A percentile compares a stretch with the other conserved stretches of the same genome.
phyloP scores from a whole-genome alignment of 192 early-diverging fungal species.

The Polychytrium aggregatum region DNA sequence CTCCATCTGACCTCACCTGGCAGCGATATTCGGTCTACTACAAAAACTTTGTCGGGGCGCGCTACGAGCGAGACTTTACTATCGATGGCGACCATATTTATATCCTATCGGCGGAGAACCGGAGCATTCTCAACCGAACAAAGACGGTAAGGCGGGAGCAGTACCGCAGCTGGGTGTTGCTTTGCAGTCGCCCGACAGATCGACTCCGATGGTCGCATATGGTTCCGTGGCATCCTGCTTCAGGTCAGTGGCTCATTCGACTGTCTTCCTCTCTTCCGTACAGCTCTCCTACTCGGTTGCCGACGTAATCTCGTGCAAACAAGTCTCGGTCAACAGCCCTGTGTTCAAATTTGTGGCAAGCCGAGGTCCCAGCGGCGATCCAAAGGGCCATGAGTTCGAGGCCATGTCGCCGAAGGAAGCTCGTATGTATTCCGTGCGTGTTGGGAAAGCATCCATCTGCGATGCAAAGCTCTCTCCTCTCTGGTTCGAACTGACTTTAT shows the following conservation, averaged over 20 bases:
- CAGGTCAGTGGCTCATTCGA: background rate
- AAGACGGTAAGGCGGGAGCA: conserved; percentile 50
- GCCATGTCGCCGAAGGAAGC: conserved; percentile 23
- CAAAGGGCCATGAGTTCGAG: conserved; percentile 26
- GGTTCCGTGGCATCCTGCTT: background rate
- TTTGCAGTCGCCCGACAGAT: background rate
- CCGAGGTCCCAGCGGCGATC: conserved; percentile 7
- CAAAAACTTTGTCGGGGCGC: conserved; percentile 71
- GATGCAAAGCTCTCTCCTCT: background rate
- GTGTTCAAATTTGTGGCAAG: conserved; percentile 24
- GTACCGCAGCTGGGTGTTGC: background rate
- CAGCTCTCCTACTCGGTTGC: conserved; percentile 29
- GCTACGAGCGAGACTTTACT: conserved; percentile 71
- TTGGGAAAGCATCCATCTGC: background rate
- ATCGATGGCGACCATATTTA: conserved; percentile 92
- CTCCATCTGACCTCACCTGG: background rate
- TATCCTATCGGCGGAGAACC: conserved; percentile 72
- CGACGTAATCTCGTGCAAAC: conserved; percentile 26
- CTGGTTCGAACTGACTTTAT: no score
- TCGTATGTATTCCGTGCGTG: conserved; percentile 7
- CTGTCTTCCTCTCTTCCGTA: conserved; percentile 3
- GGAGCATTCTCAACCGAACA: conserved; percentile 66
- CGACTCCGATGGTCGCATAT: background rate
- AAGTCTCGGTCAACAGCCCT: conserved; percentile 17
- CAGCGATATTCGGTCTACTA: conserved; percentile 78